phyloP scores from a whole-genome alignment of 1,139 yeast genomes.

The Debaryomycetaceae sp. region DNA sequence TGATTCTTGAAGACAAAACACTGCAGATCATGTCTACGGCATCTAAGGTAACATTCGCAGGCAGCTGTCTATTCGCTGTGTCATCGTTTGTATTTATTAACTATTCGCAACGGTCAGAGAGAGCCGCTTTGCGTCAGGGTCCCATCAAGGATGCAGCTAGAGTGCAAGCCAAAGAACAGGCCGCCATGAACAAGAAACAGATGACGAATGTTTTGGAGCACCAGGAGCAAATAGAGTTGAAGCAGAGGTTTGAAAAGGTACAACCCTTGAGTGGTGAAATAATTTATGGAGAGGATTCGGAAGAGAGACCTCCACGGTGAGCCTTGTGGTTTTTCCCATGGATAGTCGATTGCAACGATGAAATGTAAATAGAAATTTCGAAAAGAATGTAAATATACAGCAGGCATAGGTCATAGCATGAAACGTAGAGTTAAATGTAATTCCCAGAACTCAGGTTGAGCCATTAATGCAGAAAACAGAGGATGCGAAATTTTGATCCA shows the following conservation, averaged over 20 bases:
- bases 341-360: too few relatives aligned
- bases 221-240: constrained; percentile 65
- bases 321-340: too few relatives aligned
- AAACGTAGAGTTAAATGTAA: too few relatives aligned
- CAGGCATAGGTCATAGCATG: too few relatives aligned
- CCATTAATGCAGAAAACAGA: too few relatives aligned
- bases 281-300: constrained; percentile 28
- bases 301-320: background rate
- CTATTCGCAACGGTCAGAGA: constrained; percentile 61
- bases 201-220: constrained; percentile 68
- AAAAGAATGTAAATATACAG: background rate
- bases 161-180: constrained; percentile 39
- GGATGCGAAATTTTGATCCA: too few relatives aligned
- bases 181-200: constrained; percentile 33
- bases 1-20: background rate
- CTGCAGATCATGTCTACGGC: constrained; percentile 57
- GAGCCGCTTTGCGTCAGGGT: constrained; percentile 70
- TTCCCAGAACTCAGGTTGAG: too few relatives aligned
- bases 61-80: constrained; percentile 53
- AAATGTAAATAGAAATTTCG: constrained; percentile 3
- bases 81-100: constrained; percentile 66
- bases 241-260: constrained; percentile 55
- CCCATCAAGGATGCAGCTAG: constrained; percentile 76
- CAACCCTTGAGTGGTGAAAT: constrained; percentile 58
- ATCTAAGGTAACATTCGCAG: constrained; percentile 64